Percentiles rank a stretch among this genome's conserved stretches.
These are phyloP conservation scores for Rhynchosporium graminicola DNA, from an alignment of 2,329 filamentous ascomycete species.

Conservation along the genomic window DNA sequence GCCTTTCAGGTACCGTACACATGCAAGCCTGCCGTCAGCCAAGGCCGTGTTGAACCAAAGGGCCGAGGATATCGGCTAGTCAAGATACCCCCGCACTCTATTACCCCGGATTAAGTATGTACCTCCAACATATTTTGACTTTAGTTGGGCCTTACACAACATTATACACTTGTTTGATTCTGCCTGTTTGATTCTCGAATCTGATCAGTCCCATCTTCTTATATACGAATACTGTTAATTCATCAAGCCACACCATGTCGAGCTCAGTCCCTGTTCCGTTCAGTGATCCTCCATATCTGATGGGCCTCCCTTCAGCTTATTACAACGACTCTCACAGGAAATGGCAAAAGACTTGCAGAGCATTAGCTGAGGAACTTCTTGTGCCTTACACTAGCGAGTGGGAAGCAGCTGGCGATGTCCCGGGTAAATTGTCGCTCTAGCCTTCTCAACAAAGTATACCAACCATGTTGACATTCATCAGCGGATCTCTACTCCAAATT, in stretches of 20 bases:
- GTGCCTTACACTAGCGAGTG: constrained; percentile 65
- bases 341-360: constrained; percentile 69
- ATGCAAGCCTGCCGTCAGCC: background rate
- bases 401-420: constrained; percentile 56
- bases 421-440: constrained; percentile 6
- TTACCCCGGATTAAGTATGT: constrained; percentile 1
- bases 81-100: background rate
- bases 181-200: too few species aligned
- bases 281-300: constrained; percentile 47
- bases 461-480: constrained; percentile 42
- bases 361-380: constrained; percentile 65
- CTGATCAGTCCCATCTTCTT: background rate
- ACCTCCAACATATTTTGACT: background rate
- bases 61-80: constrained; percentile 14
- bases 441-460: background rate
- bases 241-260: constrained; percentile 9
- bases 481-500: constrained; percentile 65
- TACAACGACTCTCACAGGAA: constrained; percentile 64
- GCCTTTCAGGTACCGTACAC: background rate
- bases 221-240: background rate
- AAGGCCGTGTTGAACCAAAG: background rate
- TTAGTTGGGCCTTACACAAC: background rate
- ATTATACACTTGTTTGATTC: background rate
- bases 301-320: constrained; percentile 70
- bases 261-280: constrained; percentile 16